Evolutionary conservation across 371 early-diverging fungal species (phyloP).

Genomic region (Capniomyces stellatus): DNA sequence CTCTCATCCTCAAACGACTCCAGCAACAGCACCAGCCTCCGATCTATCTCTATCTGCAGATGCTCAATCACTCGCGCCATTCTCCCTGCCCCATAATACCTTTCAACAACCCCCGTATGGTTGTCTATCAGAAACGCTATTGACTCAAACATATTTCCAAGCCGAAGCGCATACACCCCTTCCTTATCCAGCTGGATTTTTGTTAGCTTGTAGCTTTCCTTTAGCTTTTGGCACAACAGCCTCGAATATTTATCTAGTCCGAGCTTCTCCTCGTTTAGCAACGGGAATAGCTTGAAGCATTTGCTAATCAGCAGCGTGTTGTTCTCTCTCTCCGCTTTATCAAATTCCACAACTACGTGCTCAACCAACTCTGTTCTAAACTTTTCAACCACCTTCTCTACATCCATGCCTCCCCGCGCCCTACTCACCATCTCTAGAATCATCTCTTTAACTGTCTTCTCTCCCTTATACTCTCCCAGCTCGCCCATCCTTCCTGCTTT

Average conservation of each 20-base stretch:
- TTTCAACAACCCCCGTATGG: constrained; percentile 60
- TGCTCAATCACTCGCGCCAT: constrained; percentile 71
- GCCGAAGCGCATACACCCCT: constrained; percentile 27
- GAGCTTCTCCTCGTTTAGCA: constrained; percentile 54
- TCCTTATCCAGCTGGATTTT: background rate
- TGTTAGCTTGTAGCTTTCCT: constrained; percentile 11
- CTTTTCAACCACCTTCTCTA: constrained; percentile 36
- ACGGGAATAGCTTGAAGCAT: constrained; percentile 75
- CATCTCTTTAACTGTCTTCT: background rate
- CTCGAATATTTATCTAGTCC: constrained; percentile 74
- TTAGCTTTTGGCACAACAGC: constrained; percentile 50
- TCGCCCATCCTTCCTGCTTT: constrained; percentile 18
- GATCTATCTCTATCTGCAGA: constrained; percentile 70
- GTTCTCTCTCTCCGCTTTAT: constrained; percentile 43
- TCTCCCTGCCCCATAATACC: constrained; percentile 64
- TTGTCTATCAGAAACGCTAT: constrained; percentile 70
- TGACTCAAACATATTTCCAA: constrained; percentile 70
- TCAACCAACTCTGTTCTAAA: constrained; percentile 41
- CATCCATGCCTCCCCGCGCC: constrained; percentile 13
- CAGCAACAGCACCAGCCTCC: constrained; percentile 50
- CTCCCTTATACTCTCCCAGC: background rate
- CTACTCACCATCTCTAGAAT: background rate
- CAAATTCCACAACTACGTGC: constrained; percentile 58
- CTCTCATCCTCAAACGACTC: constrained; percentile 56
- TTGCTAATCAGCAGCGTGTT: constrained; percentile 59